Evolutionary conservation across 2,329 filamentous ascomycete species (phyloP).

Genomic region (Pezicula radicicola): DNA sequence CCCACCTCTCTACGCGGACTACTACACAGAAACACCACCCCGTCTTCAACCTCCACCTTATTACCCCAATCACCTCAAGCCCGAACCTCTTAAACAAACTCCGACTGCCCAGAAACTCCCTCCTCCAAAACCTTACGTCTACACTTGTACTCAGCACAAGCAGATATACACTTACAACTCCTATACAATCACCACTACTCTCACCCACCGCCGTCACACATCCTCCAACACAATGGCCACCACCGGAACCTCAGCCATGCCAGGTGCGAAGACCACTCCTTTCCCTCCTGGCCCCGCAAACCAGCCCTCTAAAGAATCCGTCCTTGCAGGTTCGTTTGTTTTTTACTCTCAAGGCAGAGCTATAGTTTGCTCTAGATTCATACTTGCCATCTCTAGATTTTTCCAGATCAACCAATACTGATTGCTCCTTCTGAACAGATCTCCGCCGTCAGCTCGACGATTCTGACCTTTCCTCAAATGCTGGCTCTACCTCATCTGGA

Average conservation of each 20-base stretch:
- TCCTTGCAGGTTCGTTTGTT: too few relatives aligned
- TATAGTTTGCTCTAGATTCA: too few relatives aligned
- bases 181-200: neutral
- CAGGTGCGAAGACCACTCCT: neutral
- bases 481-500: constrained; percentile 4
- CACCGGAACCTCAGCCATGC: neutral
- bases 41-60: neutral
- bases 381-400: too few relatives aligned
- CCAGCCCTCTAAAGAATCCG: neutral
- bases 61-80: neutral
- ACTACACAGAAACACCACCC: neutral
- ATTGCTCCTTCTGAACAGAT: neutral
- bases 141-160: neutral
- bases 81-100: neutral
- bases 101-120: neutral
- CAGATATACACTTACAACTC: neutral
- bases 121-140: neutral
- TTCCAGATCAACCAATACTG: too few relatives aligned
- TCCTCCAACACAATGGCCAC: neutral
- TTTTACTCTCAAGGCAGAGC: too few relatives aligned
- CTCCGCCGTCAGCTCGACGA: constrained; percentile 6
- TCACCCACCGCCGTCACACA: neutral
- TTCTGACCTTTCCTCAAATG: constrained; percentile 12
- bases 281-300: neutral
- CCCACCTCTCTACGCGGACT: neutral